A percentile compares a stretch with the other conserved stretches of the same genome.
Conservation (phyloP, 1,284 basidiomycete genomes). For the Rhodotorula sp. region DNA sequence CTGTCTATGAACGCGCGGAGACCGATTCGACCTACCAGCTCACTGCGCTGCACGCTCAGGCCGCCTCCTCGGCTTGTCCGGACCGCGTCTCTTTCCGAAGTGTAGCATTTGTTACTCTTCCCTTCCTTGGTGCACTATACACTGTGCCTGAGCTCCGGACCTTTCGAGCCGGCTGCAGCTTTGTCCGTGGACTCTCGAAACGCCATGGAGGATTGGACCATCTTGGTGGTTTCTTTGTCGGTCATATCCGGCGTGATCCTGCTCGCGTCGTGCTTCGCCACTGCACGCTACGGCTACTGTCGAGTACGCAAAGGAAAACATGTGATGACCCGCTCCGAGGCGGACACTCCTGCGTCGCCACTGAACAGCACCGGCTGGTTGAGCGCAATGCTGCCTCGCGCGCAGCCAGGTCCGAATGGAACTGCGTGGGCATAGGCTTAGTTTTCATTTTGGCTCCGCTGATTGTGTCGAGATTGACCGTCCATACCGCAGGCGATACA, state of each 20-base stretch:
- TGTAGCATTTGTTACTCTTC: too few species aligned
- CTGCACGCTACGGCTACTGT: constrained; percentile 29
- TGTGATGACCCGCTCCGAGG: constrained; percentile 23
- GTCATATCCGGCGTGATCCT: constrained; percentile 22
- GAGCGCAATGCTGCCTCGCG: constrained; percentile 23
- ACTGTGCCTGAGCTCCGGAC: too few species aligned
- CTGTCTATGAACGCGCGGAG: too few species aligned
- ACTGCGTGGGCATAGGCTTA: constrained; percentile 16
- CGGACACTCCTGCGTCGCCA: background rate
- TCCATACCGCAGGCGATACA: constrained; percentile 11
- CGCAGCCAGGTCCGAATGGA: constrained; percentile 18
- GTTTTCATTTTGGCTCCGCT: background rate
- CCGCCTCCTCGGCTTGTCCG: too few species aligned
- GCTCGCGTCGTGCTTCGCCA: constrained; percentile 29
- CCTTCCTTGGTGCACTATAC: too few species aligned
- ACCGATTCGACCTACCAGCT: too few species aligned
- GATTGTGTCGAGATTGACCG: background rate
- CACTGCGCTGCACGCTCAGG: too few species aligned
- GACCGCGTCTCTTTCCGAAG: too few species aligned
- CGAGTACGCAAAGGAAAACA: background rate
- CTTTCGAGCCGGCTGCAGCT: too few species aligned
- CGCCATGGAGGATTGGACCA: constrained; percentile 2
- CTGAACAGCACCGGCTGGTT: background rate
- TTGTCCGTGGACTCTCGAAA: background rate
- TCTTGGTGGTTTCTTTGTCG: constrained; percentile 17